Evolutionary conservation across 73 alveolate genomes (phyloP).

Genomic region (Blepharisma japonicum): DNA sequence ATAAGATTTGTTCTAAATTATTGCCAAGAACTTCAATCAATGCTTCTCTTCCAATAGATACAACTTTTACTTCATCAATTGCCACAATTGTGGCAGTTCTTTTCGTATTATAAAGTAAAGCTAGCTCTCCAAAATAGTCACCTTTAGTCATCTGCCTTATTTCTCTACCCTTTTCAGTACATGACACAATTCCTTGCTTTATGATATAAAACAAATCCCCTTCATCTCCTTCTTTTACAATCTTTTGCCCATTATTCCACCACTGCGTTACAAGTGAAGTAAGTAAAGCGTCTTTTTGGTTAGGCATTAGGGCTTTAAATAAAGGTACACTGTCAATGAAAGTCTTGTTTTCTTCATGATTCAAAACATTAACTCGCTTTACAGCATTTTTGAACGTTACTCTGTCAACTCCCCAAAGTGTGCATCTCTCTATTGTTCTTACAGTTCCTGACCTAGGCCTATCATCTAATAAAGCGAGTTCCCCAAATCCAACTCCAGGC

Average conservation of each 20-base stretch:
- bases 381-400: slow-evolving; percentile 14
- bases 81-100: slow-evolving; percentile 34
- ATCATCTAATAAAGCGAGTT: slow-evolving; percentile 19
- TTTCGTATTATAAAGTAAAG: slow-evolving; percentile 25
- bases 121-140: slow-evolving; percentile 18
- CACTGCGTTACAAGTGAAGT: slow-evolving; percentile 5
- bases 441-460: slow-evolving; percentile 20
- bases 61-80: slow-evolving; percentile 39
- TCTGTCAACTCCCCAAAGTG: slow-evolving; percentile 36
- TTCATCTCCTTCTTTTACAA: slow-evolving; percentile 31
- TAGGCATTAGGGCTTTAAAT: background rate
- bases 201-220: slow-evolving; percentile 31
- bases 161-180: slow-evolving; percentile 5
- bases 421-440: slow-evolving; percentile 1
- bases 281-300: slow-evolving; percentile 2
- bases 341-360: slow-evolving; percentile 8
- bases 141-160: slow-evolving; percentile 29
- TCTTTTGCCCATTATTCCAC: background rate
- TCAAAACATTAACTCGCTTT: background rate
- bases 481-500: slow-evolving; percentile 29
- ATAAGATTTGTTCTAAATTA: slow-evolving; percentile 34
- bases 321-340: slow-evolving; percentile 20
- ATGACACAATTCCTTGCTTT: slow-evolving; percentile 23
- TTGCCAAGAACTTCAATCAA: slow-evolving; percentile 46
- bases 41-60: slow-evolving; percentile 50